A percentile compares a stretch with the other conserved stretches of the same genome.
These are phyloP conservation scores for Cucumis sativus DNA, from an alignment of 306 rosid genomes.

Conservation along the genomic window Cucumber_9930_V3 NC_026661.2:12278501-12279000, in stretches of 20 bases:
- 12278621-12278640: not conserved
- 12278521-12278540: not conserved
- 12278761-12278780: not conserved
- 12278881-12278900: constrained; percentile 37
- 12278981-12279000: not conserved
- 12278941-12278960: constrained; percentile 47
- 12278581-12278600: not conserved
- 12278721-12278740: not conserved
- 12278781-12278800: not conserved
- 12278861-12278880: constrained; percentile 55
- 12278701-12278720: not conserved
- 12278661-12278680: not conserved
- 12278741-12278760: not conserved
- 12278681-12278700: not conserved
- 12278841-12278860: constrained; percentile 41
- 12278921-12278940: constrained; percentile 48
- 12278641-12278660: not conserved
- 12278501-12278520: not conserved
- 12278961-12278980: not conserved
- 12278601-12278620: not conserved
- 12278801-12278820: not conserved
- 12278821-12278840: not conserved
- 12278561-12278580: not conserved
- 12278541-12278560: not conserved
- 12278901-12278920: constrained; percentile 28